Evolutionary conservation across 176 grass and related monocot genomes (phyloP).

Genomic region (Aegilops bicornis): DNA sequence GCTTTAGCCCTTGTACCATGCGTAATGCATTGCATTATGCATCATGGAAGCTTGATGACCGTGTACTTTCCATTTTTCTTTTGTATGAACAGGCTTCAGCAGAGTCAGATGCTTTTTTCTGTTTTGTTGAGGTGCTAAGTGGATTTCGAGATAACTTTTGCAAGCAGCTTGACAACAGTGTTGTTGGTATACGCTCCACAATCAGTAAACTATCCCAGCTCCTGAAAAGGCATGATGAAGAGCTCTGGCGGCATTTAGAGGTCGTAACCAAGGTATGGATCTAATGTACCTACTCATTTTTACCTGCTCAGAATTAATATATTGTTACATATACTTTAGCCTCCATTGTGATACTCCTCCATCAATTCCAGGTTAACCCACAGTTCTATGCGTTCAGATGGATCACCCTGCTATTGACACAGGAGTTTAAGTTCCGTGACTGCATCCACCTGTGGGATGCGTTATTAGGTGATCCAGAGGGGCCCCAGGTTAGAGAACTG

Average conservation of each 20-base stretch:
- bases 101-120: conserved; percentile 90
- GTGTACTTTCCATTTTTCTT: background rate
- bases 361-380: conserved; percentile 71
- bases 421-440: conserved; percentile 85
- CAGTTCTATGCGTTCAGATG: conserved; percentile 99
- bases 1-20: background rate
- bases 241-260: conserved; percentile 98
- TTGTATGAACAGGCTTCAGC: conserved; percentile 51
- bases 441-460: conserved; percentile 87
- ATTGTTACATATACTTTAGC: background rate
- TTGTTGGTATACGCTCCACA: conserved; percentile 89
- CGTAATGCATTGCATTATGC: background rate
- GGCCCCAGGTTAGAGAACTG: conserved; percentile 55
- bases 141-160: conserved; percentile 96
- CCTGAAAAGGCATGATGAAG: conserved; percentile 93
- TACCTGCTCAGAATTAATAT: background rate
- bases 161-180: conserved; percentile 94
- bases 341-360: background rate
- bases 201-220: conserved; percentile 84
- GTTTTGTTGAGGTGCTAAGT: conserved; percentile 87
- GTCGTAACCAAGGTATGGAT: conserved; percentile 79
- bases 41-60: background rate
- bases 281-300: background rate
- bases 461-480: conserved; percentile 78
- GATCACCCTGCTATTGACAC: conserved; percentile 92